Evolutionary conservation across 176 grass and related monocot genomes (phyloP), one percentile per base, ranked within the genome.

Genomic region (Avena atlantica): DNA sequence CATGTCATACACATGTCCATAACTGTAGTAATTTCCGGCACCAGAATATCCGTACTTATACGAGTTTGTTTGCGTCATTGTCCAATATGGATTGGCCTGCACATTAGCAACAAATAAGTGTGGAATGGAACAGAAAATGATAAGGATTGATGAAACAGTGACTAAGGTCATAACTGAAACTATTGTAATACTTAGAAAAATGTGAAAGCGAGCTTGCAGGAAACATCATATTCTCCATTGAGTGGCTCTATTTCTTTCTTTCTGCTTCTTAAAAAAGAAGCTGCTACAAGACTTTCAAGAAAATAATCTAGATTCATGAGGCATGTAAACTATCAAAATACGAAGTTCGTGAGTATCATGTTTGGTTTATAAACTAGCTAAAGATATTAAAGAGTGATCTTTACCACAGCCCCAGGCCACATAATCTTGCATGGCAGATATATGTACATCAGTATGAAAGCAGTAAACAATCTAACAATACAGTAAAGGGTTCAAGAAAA

Each of bases 61-160:
- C 78, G 90, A 89, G 81, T 92, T 96, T 88, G 94, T 89, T 48
- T 96, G 92, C 93, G 94, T 93, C 88, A 86, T 92, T 87, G 96
- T 70, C 96, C 96, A 98, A 88, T 98, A 98, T 20, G 90, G 90
- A 81, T 96, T 94, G 79, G 71, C 90, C 96, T 98, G 90, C 81
- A 72, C 24, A 19, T 71, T 70, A 82, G 55, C 23, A 21, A 53
- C 69, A 87, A 55, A 64, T 83, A 74, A 87, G 44, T 55, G 12
- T 74, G 52, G 42, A 81, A 65, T 36, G 74, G 61, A 65, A 58
- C 21, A 81, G 19, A 69, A 11, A 76, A 74, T 31, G 37, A n/a
- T 40, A 84, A 53, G 0, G 1, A 55, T 55, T 16, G 21, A 76
- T 68, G 49, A 76, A 76, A 55, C 16, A 19, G 31, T 58, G 14